Evolutionary conservation across 257 asterid genomes (phyloP).

Genomic region (Nicotiana sylvestris): DNA sequence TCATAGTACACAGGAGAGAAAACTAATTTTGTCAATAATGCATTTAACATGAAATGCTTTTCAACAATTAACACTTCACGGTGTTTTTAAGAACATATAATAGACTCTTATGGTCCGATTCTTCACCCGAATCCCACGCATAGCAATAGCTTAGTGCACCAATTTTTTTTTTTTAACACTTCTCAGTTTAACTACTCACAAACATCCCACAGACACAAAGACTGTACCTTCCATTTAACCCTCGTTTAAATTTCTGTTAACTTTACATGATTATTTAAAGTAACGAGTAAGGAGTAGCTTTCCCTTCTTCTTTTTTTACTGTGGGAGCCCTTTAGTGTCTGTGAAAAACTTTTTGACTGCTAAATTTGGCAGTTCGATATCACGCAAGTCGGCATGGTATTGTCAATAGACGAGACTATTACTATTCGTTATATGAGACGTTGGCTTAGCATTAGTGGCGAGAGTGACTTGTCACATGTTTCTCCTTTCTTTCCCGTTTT

Average conservation of each 20-base stretch:
- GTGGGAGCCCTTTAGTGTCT: background rate
- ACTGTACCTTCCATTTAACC: background rate
- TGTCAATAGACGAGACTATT: background rate
- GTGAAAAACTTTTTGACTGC: background rate
- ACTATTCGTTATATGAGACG: constrained; percentile 16
- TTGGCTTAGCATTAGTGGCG: constrained; percentile 37
- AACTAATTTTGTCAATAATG: background rate
- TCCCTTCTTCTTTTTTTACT: background rate
- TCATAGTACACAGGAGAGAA: background rate
- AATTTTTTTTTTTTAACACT: too few species aligned
- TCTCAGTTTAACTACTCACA: too few species aligned
- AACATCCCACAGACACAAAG: too few species aligned
- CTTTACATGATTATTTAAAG: background rate
- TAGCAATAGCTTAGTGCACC: too few species aligned
- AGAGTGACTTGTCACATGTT: constrained; percentile 45
- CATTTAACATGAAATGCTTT: background rate
- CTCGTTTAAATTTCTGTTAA: background rate
- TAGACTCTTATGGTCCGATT: too few species aligned
- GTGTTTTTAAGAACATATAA: too few species aligned
- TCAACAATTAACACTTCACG: background rate
- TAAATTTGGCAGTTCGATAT: background rate
- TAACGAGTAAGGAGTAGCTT: background rate
- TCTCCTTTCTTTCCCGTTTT: constrained; percentile 4
- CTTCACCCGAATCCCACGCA: too few species aligned
- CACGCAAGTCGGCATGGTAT: constrained; percentile 4